These are phyloP conservation scores for Corylus heterophylla DNA, from an alignment of 306 rosid species.

Conservation along the genomic window DNA sequence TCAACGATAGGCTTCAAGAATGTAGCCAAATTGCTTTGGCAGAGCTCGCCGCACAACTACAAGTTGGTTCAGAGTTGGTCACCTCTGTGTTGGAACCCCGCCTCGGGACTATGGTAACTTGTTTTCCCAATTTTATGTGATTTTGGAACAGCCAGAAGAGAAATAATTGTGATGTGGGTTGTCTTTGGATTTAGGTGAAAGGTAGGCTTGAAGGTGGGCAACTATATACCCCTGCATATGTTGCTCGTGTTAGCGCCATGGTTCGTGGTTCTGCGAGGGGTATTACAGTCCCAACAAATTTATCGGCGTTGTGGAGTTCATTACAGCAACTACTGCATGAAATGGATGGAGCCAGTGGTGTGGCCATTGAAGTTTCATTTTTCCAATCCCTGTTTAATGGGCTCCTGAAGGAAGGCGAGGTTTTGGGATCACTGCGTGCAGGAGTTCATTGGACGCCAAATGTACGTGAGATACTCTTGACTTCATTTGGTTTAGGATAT, in stretches of 20 bases:
- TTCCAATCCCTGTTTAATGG: slow-evolving; percentile 89
- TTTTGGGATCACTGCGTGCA: slow-evolving; percentile 88
- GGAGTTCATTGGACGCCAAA: slow-evolving; percentile 98
- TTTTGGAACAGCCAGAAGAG: slow-evolving; percentile 18
- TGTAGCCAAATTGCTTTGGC: slow-evolving; percentile 90
- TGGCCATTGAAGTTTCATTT: slow-evolving; percentile 83
- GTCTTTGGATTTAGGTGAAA: slow-evolving; percentile 61
- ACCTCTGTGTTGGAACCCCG: slow-evolving; percentile 82
- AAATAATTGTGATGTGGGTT: slow-evolving; percentile 14
- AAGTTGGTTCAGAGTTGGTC: slow-evolving; percentile 80
- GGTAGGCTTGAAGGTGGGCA: slow-evolving; percentile 99
- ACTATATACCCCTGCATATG: slow-evolving; percentile 95
- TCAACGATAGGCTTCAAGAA: slow-evolving; percentile 94
- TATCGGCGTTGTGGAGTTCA: slow-evolving; percentile 74
- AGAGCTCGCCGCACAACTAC: slow-evolving; percentile 81
- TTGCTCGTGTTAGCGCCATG: slow-evolving; percentile 87
- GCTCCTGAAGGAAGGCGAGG: slow-evolving; percentile 74
- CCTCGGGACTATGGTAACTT: slow-evolving; percentile 71
- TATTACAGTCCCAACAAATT: slow-evolving; percentile 76
- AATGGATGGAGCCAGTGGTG: slow-evolving; percentile 80
- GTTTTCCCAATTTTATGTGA: slow-evolving; percentile 6
- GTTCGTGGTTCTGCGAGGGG: slow-evolving; percentile 92
- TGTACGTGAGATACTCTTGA: slow-evolving; percentile 54
- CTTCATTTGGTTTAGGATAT: slow-evolving; percentile 12
- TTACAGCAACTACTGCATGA: slow-evolving; percentile 83